Percentiles rank a stretch among this genome's conserved stretches.
Evolutionary conservation across 176 grass and related monocot species (phyloP).

Genomic region (Rhynchospora breviuscula): DNA sequence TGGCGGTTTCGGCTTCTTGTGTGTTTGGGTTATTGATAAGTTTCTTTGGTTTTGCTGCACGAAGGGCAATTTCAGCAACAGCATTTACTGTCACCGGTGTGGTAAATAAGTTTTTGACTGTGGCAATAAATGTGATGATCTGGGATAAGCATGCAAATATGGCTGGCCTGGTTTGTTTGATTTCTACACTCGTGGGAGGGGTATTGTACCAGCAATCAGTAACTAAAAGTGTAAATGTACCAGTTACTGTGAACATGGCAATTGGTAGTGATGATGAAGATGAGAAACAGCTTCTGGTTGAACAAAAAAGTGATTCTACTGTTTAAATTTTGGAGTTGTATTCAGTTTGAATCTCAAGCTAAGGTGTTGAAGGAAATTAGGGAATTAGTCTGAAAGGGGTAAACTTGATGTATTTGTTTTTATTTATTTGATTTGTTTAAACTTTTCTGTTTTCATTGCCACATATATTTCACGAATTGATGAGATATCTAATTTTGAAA

Average conservation of each 20-base stretch:
- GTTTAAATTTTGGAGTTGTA: slow-evolving; percentile 21
- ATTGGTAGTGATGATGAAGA: slow-evolving; percentile 28
- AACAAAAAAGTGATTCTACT: slow-evolving; percentile 24
- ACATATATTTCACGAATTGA: not conserved
- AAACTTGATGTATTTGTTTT: slow-evolving; percentile 10
- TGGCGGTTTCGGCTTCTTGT: slow-evolving; percentile 60
- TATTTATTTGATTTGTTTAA: slow-evolving; percentile 10
- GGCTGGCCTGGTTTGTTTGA: slow-evolving; percentile 46
- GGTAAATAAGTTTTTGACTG: slow-evolving; percentile 78
- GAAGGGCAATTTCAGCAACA: slow-evolving; percentile 74
- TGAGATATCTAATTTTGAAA: not conserved
- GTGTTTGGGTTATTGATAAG: slow-evolving; percentile 72
- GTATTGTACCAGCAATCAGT: slow-evolving; percentile 69
- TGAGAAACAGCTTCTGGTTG: slow-evolving; percentile 46
- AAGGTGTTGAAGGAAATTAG: slow-evolving; percentile 17
- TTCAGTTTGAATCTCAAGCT: slow-evolving; percentile 20
- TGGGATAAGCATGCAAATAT: slow-evolving; percentile 65
- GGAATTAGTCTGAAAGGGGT: not conserved
- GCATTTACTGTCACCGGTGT: slow-evolving; percentile 86
- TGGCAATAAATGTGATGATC: slow-evolving; percentile 75
- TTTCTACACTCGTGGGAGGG: slow-evolving; percentile 62
- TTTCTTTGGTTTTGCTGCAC: slow-evolving; percentile 73
- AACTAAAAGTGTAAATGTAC: slow-evolving; percentile 33
- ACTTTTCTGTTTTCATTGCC: not conserved
- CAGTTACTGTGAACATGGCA: slow-evolving; percentile 8